Evolutionary conservation across 2,329 filamentous ascomycete genomes (phyloP).

Genomic region (Botrytis aclada): DNA sequence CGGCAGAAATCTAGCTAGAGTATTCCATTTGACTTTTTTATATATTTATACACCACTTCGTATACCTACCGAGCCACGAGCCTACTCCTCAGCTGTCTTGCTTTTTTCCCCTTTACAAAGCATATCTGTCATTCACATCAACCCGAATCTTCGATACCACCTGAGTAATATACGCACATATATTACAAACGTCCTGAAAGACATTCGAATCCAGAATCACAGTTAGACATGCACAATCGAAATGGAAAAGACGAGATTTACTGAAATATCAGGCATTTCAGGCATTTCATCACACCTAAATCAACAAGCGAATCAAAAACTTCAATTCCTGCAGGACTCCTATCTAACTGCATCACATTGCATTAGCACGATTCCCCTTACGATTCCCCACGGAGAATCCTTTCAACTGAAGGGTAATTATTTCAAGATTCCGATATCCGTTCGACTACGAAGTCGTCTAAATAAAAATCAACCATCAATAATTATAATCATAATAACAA

Average conservation of each 20-base stretch:
- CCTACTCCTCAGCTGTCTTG: not conserved
- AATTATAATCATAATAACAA: not conserved
- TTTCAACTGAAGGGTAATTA: not conserved
- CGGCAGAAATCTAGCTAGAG: not conserved
- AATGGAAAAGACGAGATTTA: not conserved
- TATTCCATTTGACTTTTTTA: conserved; percentile 1
- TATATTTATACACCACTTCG: not conserved
- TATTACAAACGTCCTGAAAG: not conserved
- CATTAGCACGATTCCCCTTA: conserved; percentile 15
- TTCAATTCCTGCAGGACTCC: conserved; percentile 19
- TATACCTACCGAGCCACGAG: not conserved
- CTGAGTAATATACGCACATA: not conserved
- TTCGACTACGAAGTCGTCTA: not conserved
- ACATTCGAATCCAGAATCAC: not conserved
- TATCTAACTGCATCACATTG: conserved; percentile 18
- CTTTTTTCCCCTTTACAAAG: not conserved
- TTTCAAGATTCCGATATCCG: conserved; percentile 8
- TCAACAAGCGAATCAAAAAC: conserved; percentile 20
- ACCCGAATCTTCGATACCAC: not conserved
- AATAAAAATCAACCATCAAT: not conserved
- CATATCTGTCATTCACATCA: not conserved
- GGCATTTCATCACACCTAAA: conserved; percentile 14
- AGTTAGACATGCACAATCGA: not conserved
- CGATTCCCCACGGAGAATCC: conserved; percentile 7
- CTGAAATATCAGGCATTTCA: conserved; percentile 21